These are phyloP conservation scores for Salix brachista DNA, from an alignment of 345 rosid genomes.

Conservation along the genomic window DNA sequence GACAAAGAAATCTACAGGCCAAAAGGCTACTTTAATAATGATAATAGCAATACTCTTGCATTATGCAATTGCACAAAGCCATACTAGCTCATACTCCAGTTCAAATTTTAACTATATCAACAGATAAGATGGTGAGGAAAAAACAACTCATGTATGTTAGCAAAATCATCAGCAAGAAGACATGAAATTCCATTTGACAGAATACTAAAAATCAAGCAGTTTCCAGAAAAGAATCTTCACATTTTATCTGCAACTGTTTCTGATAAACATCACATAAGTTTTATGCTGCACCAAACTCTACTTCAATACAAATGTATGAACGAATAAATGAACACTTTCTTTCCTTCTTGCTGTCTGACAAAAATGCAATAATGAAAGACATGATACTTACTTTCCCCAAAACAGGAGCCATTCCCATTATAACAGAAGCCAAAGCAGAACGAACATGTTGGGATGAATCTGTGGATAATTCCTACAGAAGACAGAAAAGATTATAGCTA, in stretches of 20 bases:
- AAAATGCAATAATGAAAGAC: background rate
- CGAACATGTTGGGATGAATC: slow-evolving; percentile 99
- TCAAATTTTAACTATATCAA: background rate
- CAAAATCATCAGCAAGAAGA: background rate
- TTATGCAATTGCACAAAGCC: background rate
- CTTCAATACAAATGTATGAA: background rate
- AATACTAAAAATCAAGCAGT: background rate
- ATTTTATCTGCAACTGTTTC: background rate
- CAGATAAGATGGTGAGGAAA: background rate
- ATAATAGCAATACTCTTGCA: background rate
- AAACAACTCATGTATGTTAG: background rate
- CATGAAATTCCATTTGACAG: background rate
- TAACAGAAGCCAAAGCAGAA: slow-evolving; percentile 95
- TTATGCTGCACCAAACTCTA: background rate
- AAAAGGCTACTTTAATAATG: no score
- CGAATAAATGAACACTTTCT: background rate
- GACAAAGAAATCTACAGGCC: background rate
- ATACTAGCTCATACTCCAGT: background rate
- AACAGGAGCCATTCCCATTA: slow-evolving; percentile 99
- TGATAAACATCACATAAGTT: background rate
- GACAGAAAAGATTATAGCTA: slow-evolving; percentile 14
- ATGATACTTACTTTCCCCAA: slow-evolving; percentile 43
- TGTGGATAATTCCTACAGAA: slow-evolving; percentile 73
- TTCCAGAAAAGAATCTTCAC: background rate
- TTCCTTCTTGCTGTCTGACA: background rate